Base-by-base conservation (phyloP, 805 yeast species). In the Wickerhamomyces sydowiorum region DNA sequence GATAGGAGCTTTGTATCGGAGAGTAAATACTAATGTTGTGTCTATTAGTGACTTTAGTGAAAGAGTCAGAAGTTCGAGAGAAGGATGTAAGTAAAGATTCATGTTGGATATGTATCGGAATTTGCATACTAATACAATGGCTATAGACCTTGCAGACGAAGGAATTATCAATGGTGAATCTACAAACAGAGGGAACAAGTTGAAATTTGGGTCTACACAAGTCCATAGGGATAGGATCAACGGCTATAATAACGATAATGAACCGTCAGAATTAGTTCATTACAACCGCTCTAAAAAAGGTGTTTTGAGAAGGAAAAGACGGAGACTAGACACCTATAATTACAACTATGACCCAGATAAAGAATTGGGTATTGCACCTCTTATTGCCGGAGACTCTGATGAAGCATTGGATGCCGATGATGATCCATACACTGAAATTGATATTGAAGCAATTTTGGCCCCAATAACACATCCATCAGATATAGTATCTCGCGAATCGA, bases 401-500 rank as follows among this genome's bases (percentile, higher is more conserved):
- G 66, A 57, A 6, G 64, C 51, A 7, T 60, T 49, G 12, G 62
- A 59, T n/a, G 61, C 54, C 9, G 72, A 66, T 5, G 66, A 64
- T 22, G 70, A 71, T 42, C 66, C 79, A 14, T 70, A 80, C 50
- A 59, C 61, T 7, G 67, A 72, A 3, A 69, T 81, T 1, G 73
- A 79, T 51, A 58, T 82, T 3, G 75, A 73, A 23, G 67, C 80
- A 35, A 68, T 89, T 17, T 65, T 93, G 45, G 77, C 82, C 5
- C 96, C 98, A 0, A 76, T 93, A 13, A 70, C 78, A 8, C 85
- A 86, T 43, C 93, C 96, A 0, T 71, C 86, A 3, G 96, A 93
- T 51, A 64, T 91, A 2, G 76, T 84, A 1, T 70, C 72, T 3
- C 90, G 87, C 54, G 82, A 82, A 13, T 76, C 87, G 1, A 68